Base-by-base conservation (phyloP, 2,329 filamentous ascomycete species). In the Fusarium sp. region DNA sequence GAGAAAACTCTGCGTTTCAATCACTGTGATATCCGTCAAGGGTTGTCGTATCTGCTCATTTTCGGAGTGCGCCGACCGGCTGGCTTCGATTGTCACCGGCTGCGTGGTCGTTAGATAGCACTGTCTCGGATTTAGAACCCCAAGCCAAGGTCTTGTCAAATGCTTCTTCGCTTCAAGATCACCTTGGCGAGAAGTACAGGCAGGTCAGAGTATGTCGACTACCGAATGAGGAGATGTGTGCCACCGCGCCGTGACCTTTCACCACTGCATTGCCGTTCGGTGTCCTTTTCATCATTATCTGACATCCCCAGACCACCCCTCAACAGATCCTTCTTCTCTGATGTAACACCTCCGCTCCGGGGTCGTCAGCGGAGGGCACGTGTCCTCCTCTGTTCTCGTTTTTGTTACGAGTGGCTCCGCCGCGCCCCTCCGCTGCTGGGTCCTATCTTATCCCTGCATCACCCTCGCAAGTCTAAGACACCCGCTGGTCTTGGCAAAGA, bases 111-210 rank as follows among this genome's bases (percentile, higher is more conserved):
- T 31, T 47, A 22, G 36, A 45, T 26, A 24, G 7, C 60, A 21
- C 38, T n/a, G 39, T 24, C 45, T 50, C 10, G 28, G 28, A 31
- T 13, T 13, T 5, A 31, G 28, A 31, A 50, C 53, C 43, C 59
- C 50, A 61, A 33, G 67, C 67, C 67, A 68, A 70, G 58, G 54
- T 36, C 67, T 70, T 70, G 67, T 68, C 54, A 65, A 70, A 70
- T 68, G 67, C 67, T 70, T 70, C 67, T 68, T 70, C 63, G 6
- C 53, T 44, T 46, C 39, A 39, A 19, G 43, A 44, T 14, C 3
- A 49, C 21, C 60, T 65, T 65, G 62, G 60, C 62, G 53, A 65
- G 28, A 34, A 47, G 38, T 4, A 38, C 28, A 39, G 33, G 7
- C 33, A 34, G 14, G 33, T 3, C 33, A 34, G 11, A 34, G 33